Percentiles rank a stretch among this genome's conserved stretches.
phyloP scores from a whole-genome alignment of 1,284 basidiomycete genomes.

The Moesziomyces aphidis region DNA sequence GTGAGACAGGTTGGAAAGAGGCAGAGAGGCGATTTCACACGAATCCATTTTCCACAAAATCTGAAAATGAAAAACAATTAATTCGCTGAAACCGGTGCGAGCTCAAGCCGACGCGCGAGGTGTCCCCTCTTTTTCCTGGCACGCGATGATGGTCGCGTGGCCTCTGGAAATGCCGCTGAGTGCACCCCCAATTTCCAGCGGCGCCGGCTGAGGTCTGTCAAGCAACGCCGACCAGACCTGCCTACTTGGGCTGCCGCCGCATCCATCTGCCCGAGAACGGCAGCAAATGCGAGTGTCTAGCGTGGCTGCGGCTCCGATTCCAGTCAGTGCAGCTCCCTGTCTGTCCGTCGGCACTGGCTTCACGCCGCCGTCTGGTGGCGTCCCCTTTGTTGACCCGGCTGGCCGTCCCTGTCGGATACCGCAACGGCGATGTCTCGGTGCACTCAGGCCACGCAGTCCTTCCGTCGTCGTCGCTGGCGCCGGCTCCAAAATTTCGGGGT shows the following conservation, averaged over 20 bases:
- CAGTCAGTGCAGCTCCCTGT: not conserved
- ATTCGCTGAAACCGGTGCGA: not conserved
- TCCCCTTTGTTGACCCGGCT: not conserved
- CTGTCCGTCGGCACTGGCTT: not conserved
- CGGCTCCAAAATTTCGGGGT: slow-evolving; percentile 32
- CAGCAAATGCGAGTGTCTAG: not conserved
- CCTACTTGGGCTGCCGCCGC: slow-evolving; percentile 8
- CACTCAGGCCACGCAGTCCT: slow-evolving; percentile 1
- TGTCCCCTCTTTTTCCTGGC: slow-evolving; percentile 13
- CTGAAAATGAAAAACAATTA: not conserved
- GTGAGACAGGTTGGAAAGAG: not conserved
- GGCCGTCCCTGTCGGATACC: slow-evolving; percentile 8
- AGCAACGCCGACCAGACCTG: slow-evolving; percentile 1
- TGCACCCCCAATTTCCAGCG: slow-evolving; percentile 4
- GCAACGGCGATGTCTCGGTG: not conserved
- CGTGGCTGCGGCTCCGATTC: slow-evolving; percentile 5
- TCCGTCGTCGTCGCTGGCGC: slow-evolving; percentile 5
- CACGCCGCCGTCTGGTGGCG: not conserved
- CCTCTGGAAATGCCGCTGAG: not conserved
- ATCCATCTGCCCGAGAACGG: not conserved
- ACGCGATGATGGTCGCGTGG: slow-evolving; percentile 1
- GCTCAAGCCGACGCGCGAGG: slow-evolving; percentile 1
- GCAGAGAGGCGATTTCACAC: not conserved
- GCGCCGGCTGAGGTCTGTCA: slow-evolving; percentile 2
- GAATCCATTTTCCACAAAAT: not conserved